Evolutionary conservation across 768 basidiomycete genomes (phyloP).

Genomic region (Boletus sp.): DNA sequence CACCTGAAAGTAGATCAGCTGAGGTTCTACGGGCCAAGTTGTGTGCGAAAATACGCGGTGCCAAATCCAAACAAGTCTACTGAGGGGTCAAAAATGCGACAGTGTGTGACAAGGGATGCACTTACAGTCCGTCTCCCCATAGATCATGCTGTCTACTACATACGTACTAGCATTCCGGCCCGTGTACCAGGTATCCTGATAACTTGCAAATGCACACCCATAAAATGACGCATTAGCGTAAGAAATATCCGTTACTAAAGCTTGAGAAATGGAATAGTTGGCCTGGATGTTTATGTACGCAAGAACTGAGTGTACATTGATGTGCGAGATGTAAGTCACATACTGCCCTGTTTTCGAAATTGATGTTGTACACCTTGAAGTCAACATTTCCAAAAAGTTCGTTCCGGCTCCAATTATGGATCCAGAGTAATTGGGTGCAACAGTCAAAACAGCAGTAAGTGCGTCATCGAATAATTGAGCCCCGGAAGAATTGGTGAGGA

Average conservation of each 20-base stretch:
- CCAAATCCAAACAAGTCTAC: conserved; percentile 52
- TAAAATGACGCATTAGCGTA: conserved; percentile 68
- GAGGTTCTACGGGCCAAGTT: too few species aligned
- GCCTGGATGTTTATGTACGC: background rate
- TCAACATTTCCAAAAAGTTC: background rate
- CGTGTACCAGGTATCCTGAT: background rate
- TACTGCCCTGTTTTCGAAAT: background rate
- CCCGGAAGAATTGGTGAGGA: too few species aligned
- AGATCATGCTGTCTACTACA: too few species aligned
- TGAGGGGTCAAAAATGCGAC: conserved; percentile 27
- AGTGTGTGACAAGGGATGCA: background rate
- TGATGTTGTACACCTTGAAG: background rate
- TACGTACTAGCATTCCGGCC: too few species aligned
- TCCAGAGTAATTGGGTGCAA: too few species aligned
- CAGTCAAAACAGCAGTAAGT: too few species aligned
- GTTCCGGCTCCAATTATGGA: too few species aligned
- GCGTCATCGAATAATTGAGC: too few species aligned
- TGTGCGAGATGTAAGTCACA: background rate
- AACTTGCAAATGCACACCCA: conserved; percentile 39
- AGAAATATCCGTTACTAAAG: conserved; percentile 27
- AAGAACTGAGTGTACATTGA: conserved; percentile 41
- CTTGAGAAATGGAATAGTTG: background rate
- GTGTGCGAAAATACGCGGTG: background rate
- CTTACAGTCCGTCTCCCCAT: background rate
- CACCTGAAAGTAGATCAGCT: background rate